These are phyloP conservation scores for Paxillus rubicundulus DNA, from an alignment of 768 basidiomycete genomes.

Conservation along the genomic window DNA sequence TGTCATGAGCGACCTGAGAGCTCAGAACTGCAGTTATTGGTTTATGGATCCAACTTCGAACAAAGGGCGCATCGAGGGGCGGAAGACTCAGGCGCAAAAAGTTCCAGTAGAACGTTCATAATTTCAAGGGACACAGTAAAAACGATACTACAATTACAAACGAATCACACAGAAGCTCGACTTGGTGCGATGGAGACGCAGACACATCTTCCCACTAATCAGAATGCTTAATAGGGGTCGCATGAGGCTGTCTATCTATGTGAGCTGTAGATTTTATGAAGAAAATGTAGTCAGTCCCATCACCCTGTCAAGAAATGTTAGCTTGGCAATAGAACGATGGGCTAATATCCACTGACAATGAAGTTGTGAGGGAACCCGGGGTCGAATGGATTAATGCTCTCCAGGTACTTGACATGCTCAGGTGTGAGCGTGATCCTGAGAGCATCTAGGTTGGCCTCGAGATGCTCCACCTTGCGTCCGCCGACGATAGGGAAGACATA, in stretches of 20 bases:
- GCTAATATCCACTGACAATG: constrained; percentile 27
- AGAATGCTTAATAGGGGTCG: constrained; percentile 9
- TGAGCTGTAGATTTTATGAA: constrained; percentile 13
- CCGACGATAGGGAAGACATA: constrained; percentile 45
- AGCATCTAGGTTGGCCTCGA: constrained; percentile 42
- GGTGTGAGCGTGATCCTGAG: constrained; percentile 38
- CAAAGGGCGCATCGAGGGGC: too few relatives aligned
- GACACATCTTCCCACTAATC: background rate
- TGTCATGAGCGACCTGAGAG: too few relatives aligned
- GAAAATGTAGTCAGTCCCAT: constrained; percentile 22
- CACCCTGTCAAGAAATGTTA: constrained; percentile 20
- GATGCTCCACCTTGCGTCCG: constrained; percentile 43
- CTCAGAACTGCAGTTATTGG: too few relatives aligned
- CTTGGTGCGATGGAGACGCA: too few relatives aligned
- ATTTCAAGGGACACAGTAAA: background rate
- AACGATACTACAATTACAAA: background rate
- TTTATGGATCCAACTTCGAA: too few relatives aligned
- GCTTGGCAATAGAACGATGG: background rate
- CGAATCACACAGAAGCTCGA: too few relatives aligned
- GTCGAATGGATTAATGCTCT: constrained; percentile 36
- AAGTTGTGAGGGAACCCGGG: constrained; percentile 37
- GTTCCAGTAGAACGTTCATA: too few relatives aligned
- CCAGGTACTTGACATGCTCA: constrained; percentile 39
- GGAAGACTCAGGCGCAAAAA: too few relatives aligned
- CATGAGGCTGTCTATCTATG: constrained; percentile 18